Conservation (phyloP, 139 green algal genomes). For the Pseudopediastrum boryanum region DNA sequence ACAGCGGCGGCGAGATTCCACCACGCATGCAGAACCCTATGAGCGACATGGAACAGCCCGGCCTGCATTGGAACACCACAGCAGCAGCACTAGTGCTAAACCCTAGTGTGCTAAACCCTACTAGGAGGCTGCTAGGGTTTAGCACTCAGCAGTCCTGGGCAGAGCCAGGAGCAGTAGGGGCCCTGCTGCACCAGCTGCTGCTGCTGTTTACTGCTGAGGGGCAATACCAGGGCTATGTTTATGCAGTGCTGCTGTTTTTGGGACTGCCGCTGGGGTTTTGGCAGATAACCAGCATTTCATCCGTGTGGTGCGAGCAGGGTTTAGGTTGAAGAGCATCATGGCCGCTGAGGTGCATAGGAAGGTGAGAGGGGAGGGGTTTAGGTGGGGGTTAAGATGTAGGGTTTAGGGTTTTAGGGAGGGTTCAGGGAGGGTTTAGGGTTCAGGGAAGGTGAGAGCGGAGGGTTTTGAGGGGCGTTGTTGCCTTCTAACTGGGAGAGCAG, state of each 20-base stretch:
- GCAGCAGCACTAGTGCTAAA: not conserved
- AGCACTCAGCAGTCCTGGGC: not conserved
- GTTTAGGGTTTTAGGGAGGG: too few species aligned
- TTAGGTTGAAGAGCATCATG: slow-evolving; percentile 56
- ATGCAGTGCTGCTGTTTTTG: slow-evolving; percentile 46
- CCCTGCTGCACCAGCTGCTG: not conserved
- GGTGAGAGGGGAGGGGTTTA: not conserved
- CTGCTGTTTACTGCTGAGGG: not conserved
- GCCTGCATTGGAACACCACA: slow-evolving; percentile 6
- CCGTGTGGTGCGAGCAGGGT: slow-evolving; percentile 58
- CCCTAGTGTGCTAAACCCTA: not conserved
- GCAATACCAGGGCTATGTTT: slow-evolving; percentile 33
- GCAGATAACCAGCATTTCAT: slow-evolving; percentile 65
- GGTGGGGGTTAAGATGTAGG: not conserved
- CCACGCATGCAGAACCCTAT: too few species aligned
- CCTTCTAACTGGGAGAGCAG: too few species aligned
- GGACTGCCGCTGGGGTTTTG: slow-evolving; percentile 49
- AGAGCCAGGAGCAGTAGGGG: not conserved
- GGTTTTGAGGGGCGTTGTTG: too few species aligned
- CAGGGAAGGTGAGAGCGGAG: not conserved
- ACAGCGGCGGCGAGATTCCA: not conserved
- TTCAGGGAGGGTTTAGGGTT: too few species aligned
- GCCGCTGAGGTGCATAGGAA: slow-evolving; percentile 63
- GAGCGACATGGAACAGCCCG: not conserved
- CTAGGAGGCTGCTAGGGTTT: not conserved